Conservation (phyloP, 1,284 basidiomycete genomes). For the Sporisorium iseilematis-ciliati region DNA sequence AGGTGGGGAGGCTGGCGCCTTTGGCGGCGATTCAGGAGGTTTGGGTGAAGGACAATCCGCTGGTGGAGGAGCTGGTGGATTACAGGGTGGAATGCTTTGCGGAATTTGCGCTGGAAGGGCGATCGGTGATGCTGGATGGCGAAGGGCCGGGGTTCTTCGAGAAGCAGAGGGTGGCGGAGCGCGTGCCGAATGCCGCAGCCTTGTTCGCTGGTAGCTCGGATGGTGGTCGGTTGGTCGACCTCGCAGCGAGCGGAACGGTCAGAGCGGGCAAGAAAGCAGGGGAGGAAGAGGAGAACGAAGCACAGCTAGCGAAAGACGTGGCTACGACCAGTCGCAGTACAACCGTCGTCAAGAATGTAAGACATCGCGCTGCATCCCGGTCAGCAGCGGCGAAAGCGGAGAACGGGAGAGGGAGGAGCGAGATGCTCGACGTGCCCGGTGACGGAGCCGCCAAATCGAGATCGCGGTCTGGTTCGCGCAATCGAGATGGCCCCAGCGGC, state of each 20-base stretch:
- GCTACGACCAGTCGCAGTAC: conserved; percentile 27
- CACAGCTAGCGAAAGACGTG: conserved; percentile 27
- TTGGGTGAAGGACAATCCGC: conserved; percentile 61
- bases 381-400: conserved; percentile 1
- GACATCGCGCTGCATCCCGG: conserved; percentile 17
- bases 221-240: not conserved
- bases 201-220: not conserved
- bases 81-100: conserved; percentile 84
- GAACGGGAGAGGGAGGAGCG: conserved; percentile 13
- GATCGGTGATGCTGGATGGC: conserved; percentile 77
- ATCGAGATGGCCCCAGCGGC: not conserved
- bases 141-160: conserved; percentile 81
- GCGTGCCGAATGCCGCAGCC: conserved; percentile 22
- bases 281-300: conserved; percentile 25
- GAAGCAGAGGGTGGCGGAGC: conserved; percentile 73
- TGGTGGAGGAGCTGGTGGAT: conserved; percentile 67
- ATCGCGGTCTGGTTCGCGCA: conserved; percentile 18
- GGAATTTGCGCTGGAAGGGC: conserved; percentile 84
- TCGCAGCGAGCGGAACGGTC: not conserved
- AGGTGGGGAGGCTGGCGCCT: conserved; percentile 84
- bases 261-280: not conserved
- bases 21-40: conserved; percentile 76
- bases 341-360: conserved; percentile 31
- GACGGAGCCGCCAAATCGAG: not conserved
- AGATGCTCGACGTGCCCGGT: conserved; percentile 4